A percentile compares a stretch with the other conserved stretches of the same genome.
Evolutionary conservation across 2,329 filamentous ascomycete species (phyloP).

Genomic region (Sporothrix protearum): DNA sequence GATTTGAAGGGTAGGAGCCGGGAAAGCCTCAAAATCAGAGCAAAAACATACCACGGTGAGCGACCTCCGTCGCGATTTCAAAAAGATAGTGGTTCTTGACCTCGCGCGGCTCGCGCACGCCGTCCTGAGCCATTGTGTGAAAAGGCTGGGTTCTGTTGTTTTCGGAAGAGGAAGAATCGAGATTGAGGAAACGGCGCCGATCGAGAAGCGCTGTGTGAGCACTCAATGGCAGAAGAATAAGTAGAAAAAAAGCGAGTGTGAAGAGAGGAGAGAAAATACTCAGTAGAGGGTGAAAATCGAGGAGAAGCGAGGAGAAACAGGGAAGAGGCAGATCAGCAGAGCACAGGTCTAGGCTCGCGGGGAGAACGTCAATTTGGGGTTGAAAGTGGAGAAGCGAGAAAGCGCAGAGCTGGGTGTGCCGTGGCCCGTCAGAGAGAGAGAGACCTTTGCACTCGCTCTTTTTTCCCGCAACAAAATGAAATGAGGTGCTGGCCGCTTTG

Average conservation of each 20-base stretch:
- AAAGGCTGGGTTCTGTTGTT: neutral
- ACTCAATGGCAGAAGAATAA: neutral
- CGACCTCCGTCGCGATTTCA: slow-evolving; percentile 94
- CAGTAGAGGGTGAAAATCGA: slow-evolving; percentile 18
- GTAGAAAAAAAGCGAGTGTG: neutral
- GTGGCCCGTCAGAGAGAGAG: too few relatives aligned
- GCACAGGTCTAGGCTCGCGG: slow-evolving; percentile 17
- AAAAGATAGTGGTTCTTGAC: slow-evolving; percentile 96
- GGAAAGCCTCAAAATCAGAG: neutral
- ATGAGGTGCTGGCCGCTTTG: slow-evolving; percentile 16
- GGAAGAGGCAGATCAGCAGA: slow-evolving; percentile 13
- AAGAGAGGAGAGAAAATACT: slow-evolving; percentile 25
- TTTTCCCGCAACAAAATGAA: slow-evolving; percentile 21
- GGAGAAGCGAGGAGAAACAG: neutral
- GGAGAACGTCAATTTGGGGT: slow-evolving; percentile 21
- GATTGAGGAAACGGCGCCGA: neutral
- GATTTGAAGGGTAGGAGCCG: neutral
- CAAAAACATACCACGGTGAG: slow-evolving; percentile 74
- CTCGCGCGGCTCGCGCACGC: slow-evolving; percentile 55
- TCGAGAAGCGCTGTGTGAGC: neutral
- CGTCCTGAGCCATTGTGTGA: slow-evolving; percentile 37
- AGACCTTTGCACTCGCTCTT: slow-evolving; percentile 15
- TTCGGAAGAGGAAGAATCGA: neutral
- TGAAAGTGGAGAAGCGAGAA: slow-evolving; percentile 21
- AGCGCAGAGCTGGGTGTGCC: slow-evolving; percentile 13